A percentile compares a stretch with the other conserved stretches of the same genome.
Evolutionary conservation across 441 rosid species (phyloP).

Genomic region (Jatropha multifida): DNA sequence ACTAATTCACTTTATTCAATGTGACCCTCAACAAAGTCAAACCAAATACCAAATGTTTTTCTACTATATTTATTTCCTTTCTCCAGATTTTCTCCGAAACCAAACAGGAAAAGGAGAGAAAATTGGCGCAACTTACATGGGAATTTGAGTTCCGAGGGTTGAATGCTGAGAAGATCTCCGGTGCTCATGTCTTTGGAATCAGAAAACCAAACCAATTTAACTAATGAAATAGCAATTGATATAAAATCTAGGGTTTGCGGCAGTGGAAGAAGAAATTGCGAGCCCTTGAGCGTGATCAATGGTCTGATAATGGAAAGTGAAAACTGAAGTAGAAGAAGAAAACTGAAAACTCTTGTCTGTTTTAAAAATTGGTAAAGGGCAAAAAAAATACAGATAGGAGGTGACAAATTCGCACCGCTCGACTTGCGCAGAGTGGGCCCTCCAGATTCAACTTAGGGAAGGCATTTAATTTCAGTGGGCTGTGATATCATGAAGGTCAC

Average conservation of each 20-base stretch:
- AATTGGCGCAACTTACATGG: conserved; percentile 47
- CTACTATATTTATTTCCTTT: neutral
- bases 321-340: neutral
- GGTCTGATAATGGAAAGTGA: too few relatives aligned
- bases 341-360: neutral
- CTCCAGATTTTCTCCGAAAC: conserved; percentile 14
- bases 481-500: neutral
- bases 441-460: neutral
- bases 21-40: neutral
- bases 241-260: conserved; percentile 1
- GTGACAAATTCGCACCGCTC: neutral
- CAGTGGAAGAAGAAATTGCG: neutral
- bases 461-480: neutral
- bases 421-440: neutral
- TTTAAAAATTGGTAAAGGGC: neutral
- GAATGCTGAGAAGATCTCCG: conserved; percentile 64
- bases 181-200: conserved; percentile 40
- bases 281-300: neutral
- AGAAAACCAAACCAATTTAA: neutral
- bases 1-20: neutral
- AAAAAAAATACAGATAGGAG: too few relatives aligned
- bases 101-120: conserved; percentile 13
- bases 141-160: conserved; percentile 72
- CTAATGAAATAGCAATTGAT: neutral
- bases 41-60: neutral